Evolutionary conservation across 176 grass and related monocot species (phyloP).

Genomic region (Thalia dealbata): DNA sequence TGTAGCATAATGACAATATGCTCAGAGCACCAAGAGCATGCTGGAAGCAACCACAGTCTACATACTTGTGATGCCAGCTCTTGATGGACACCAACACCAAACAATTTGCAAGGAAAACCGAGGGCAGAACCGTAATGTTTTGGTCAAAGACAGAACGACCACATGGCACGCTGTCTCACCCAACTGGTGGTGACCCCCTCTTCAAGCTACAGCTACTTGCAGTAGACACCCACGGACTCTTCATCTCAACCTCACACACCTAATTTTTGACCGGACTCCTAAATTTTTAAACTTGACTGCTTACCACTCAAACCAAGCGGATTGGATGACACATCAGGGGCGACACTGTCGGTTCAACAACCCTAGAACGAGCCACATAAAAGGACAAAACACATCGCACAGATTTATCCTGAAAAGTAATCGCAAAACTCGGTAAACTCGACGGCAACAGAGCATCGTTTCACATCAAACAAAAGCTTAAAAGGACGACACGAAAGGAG

Average conservation of each 20-base stretch:
- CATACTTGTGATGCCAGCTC: too few relatives aligned
- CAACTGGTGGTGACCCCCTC: not conserved
- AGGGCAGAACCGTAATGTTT: not conserved
- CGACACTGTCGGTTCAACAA: not conserved
- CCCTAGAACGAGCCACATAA: not conserved
- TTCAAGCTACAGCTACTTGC: not conserved
- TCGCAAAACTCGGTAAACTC: not conserved
- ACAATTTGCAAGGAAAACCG: not conserved
- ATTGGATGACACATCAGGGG: not conserved
- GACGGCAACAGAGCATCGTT: not conserved
- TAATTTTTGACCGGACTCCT: not conserved
- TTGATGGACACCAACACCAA: too few relatives aligned
- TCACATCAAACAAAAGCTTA: not conserved
- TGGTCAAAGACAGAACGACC: not conserved
- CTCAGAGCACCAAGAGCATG: too few relatives aligned
- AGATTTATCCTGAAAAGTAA: not conserved
- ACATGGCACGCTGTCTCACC: not conserved
- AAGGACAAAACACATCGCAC: not conserved
- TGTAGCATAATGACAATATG: too few relatives aligned
- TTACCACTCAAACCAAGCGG: not conserved
- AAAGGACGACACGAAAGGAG: not conserved
- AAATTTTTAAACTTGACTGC: too few relatives aligned
- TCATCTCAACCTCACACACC: not conserved
- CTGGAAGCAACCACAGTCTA: too few relatives aligned
- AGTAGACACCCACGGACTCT: not conserved